These are phyloP conservation scores for Zygoascus tannicola DNA, from an alignment of 805 yeast species.

Conservation along the genomic window DNA sequence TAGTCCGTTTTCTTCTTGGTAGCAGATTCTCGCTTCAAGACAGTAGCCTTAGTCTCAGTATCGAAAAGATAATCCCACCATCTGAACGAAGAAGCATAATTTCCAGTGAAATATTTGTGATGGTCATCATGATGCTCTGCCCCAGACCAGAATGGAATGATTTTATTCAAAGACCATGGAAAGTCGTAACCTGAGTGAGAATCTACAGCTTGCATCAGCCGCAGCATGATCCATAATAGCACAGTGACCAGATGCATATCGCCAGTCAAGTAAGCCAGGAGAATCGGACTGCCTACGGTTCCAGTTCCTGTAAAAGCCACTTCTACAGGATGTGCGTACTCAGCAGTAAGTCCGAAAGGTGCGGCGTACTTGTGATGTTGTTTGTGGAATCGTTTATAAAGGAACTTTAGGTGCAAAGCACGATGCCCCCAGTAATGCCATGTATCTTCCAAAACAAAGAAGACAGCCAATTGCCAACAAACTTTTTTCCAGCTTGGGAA, in stretches of 20 bases:
- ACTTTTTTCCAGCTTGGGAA: constrained; percentile 63
- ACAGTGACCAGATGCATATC: constrained; percentile 84
- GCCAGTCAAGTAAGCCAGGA: constrained; percentile 68
- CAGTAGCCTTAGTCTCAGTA: constrained; percentile 43
- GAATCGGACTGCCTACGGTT: constrained; percentile 89
- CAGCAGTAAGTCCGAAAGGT: constrained; percentile 95
- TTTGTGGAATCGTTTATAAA: constrained; percentile 90
- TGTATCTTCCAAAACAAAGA: constrained; percentile 81
- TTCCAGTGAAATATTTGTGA: constrained; percentile 92
- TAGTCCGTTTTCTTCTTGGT: too few relatives aligned
- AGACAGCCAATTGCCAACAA: constrained; percentile 56
- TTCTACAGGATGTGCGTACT: constrained; percentile 94
- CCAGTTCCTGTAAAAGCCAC: constrained; percentile 88
- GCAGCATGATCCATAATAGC: constrained; percentile 74
- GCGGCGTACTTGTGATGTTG: constrained; percentile 98
- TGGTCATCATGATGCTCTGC: constrained; percentile 98
- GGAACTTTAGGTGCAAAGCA: constrained; percentile 69
- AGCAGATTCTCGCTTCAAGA: constrained; percentile 9
- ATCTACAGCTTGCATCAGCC: constrained; percentile 94
- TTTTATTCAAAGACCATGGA: constrained; percentile 91
- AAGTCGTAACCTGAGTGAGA: constrained; percentile 97
- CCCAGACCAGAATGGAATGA: constrained; percentile 96
- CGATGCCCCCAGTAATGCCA: constrained; percentile 98
- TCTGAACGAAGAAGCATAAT: constrained; percentile 89
- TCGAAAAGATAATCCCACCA: constrained; percentile 87